phyloP scores from a whole-genome alignment of 1,139 yeast species.

The Yamadazyma triangularis region DNA sequence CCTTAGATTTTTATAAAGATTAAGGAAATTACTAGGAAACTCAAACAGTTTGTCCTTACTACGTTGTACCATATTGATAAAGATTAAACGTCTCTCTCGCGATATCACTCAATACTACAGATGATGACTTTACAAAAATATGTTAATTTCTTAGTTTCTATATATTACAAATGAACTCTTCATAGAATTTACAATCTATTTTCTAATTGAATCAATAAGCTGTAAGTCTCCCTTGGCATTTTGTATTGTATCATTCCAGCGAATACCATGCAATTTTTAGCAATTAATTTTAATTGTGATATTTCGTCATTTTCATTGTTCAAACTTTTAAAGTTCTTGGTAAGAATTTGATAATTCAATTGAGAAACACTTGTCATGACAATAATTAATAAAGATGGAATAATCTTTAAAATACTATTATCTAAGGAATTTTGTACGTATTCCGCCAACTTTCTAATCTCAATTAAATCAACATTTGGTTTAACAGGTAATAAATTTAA shows the following conservation, averaged over 20 bases:
- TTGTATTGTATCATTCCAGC: conserved; percentile 95
- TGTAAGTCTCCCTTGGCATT: conserved; percentile 90
- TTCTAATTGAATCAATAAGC: conserved; percentile 69
- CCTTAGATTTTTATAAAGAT: conserved; percentile 15
- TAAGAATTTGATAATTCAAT: conserved; percentile 45
- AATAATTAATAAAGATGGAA: conserved; percentile 76
- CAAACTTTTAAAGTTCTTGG: conserved; percentile 44
- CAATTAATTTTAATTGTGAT: conserved; percentile 54
- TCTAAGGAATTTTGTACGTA: conserved; percentile 47
- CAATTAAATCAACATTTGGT: conserved; percentile 32
- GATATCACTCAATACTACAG: too few relatives aligned
- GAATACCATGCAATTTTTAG: conserved; percentile 86
- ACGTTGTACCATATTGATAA: background rate
- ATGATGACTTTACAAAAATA: background rate
- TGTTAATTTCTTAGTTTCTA: too few relatives aligned
- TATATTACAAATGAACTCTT: too few relatives aligned
- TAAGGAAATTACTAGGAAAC: conserved; percentile 27
- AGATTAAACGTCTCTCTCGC: too few relatives aligned
- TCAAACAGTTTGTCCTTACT: conserved; percentile 13
- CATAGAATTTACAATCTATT: conserved; percentile 28
- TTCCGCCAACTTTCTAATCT: conserved; percentile 38
- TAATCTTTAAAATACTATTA: conserved; percentile 69
- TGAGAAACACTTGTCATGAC: conserved; percentile 76
- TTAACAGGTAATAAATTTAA: conserved; percentile 65
- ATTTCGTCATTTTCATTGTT: conserved; percentile 53